Conservation (phyloP, 352 stramenopile species). For the Phytophthora cryptogea region DNA sequence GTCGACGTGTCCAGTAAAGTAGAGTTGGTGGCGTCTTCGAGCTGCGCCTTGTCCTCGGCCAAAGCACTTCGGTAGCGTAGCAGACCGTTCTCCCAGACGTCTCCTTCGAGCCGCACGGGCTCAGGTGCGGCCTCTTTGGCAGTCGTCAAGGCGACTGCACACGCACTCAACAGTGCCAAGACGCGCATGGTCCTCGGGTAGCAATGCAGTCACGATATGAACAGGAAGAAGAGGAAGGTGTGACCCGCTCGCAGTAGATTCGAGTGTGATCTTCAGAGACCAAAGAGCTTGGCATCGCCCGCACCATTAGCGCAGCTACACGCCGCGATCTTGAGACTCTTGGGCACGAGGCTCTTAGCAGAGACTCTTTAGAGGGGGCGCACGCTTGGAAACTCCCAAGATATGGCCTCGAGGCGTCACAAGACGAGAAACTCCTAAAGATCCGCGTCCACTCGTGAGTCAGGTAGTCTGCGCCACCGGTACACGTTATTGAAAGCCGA, state of each 20-base stretch:
- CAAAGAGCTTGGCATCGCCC: no score
- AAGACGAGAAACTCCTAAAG: no score
- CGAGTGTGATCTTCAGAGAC: not conserved
- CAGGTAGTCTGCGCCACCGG: no score
- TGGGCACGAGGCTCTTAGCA: not conserved
- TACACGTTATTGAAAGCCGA: no score
- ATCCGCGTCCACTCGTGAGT: no score
- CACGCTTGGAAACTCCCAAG: not conserved
- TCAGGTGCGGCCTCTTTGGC: not conserved
- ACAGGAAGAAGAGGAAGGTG: not conserved
- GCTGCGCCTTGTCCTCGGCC: not conserved
- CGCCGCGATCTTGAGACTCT: not conserved
- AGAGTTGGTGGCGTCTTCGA: not conserved
- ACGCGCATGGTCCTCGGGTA: not conserved
- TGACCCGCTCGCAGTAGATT: not conserved
- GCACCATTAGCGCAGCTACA: not conserved
- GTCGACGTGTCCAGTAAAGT: not conserved
- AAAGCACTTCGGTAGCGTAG: not conserved
- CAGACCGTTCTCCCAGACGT: conserved; percentile 1
- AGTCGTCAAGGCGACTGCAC: not conserved
- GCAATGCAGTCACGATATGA: not conserved
- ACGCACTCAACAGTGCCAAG: conserved; percentile 2
- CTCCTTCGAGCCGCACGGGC: not conserved
- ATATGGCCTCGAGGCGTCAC: not conserved
- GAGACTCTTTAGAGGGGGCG: not conserved